Base-by-base conservation (phyloP, 495 filamentous ascomycete genomes). In the Penicillium dipodomyicola region DNA sequence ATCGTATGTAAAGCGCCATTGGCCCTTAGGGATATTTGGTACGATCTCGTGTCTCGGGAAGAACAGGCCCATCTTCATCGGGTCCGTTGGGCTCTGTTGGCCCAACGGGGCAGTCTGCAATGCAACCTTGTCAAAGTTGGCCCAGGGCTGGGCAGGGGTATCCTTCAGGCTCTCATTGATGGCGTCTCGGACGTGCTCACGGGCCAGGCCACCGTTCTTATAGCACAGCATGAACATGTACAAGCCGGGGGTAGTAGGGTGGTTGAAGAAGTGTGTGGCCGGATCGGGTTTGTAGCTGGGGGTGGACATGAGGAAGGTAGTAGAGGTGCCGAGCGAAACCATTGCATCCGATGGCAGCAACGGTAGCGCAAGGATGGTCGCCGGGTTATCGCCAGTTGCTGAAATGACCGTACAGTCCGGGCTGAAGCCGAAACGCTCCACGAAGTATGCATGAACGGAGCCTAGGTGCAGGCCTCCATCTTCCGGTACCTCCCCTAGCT, bases 141-240 rank as follows among this genome's bases (percentile, higher is more conserved):
- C 80, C 94, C 94, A 97, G 23, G 78, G 68, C 46, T 86, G 81
- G 4, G 72, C 40, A 7, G 68, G 52, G 22, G 65, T 67, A 12
- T 74, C 69, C 29, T 65, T 61, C 0, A 78, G 69, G 61, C 73
- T 61, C 68, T 62, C 72, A 59, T 83, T 82, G 62, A 86, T 74
- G 15, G 78, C 79, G 67, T 98, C 89, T 30, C 93, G 87, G 54
- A 96, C 81, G 47, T 88, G 83, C 68, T 98, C 94, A 43, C 94
- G 89, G 0, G 94, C 94, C 0, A 97, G 82, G 1, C 90, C 90
- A 56, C 94, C 94, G 75, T 98, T 98, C 73, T 97, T 97, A 79
- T 97, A 98, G 78, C 94, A 98, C 29, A 98, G 87, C 94, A 98
- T 98, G 73, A 98, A 98, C 92, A 98, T 91, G 74, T 91, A 90